These are phyloP conservation scores for Aspergillus nanangensis DNA, from an alignment of 495 filamentous ascomycete species.

Conservation along the genomic window DNA sequence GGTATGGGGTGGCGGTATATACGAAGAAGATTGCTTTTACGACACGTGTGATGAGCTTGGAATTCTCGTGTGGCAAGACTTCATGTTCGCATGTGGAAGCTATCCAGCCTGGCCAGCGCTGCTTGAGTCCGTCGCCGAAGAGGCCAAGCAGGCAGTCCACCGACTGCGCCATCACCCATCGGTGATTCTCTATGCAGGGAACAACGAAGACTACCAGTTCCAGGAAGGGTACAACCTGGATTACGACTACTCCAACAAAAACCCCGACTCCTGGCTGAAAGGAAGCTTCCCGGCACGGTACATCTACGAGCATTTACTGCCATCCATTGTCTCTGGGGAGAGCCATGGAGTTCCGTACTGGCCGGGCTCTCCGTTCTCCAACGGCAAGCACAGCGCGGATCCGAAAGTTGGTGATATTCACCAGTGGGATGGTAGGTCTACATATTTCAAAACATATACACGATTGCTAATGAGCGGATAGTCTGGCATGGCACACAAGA, in stretches of 20 bases:
- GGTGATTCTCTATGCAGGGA: constrained; percentile 84
- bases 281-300: constrained; percentile 87
- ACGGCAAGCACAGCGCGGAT: constrained; percentile 70
- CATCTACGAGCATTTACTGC: constrained; percentile 89
- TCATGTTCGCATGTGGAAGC: constrained; percentile 76
- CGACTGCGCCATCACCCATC: constrained; percentile 79
- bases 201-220: constrained; percentile 95
- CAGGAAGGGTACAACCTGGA: constrained; percentile 60
- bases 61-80: constrained; percentile 78
- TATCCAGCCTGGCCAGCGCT: constrained; percentile 74
- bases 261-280: constrained; percentile 80
- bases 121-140: constrained; percentile 61
- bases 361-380: constrained; percentile 81
- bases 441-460: background rate
- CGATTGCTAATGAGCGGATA: constrained; percentile 13
- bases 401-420: constrained; percentile 88
- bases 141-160: constrained; percentile 72
- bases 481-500: constrained; percentile 95
- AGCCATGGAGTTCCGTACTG: constrained; percentile 71
- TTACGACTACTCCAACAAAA: constrained; percentile 64
- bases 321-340: constrained; percentile 59
- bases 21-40: constrained; percentile 70
- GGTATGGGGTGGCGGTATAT: constrained; percentile 77
- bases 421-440: constrained; percentile 73
- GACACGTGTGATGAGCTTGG: constrained; percentile 70